Conservation (phyloP, 2,329 filamentous ascomycete genomes). For the Cercospora berteroae region DNA sequence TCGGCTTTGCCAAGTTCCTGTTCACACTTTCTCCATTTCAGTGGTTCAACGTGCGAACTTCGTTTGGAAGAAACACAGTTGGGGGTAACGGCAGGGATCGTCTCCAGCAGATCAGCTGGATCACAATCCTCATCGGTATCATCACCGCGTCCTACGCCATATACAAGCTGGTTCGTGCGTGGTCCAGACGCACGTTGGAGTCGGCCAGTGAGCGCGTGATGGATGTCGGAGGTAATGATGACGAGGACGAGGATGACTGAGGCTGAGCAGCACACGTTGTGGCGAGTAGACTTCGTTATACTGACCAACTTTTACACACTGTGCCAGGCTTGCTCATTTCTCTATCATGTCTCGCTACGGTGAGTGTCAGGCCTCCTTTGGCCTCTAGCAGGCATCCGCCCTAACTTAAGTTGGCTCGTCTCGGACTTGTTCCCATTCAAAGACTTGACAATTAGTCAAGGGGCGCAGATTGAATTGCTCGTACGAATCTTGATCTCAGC, state of each 20-base stretch:
- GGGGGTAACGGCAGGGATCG: slow-evolving; percentile 70
- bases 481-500: slow-evolving; percentile 22
- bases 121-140: slow-evolving; percentile 76
- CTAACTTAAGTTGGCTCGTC: slow-evolving; percentile 96
- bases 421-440: slow-evolving; percentile 49
- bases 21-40: slow-evolving; percentile 72
- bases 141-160: slow-evolving; percentile 78
- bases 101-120: slow-evolving; percentile 73
- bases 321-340: neutral
- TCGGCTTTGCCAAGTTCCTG: slow-evolving; percentile 81
- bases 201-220: slow-evolving; percentile 75
- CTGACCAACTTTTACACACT: neutral
- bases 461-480: slow-evolving; percentile 71
- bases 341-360: neutral
- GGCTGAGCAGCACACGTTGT: slow-evolving; percentile 9
- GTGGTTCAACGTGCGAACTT: slow-evolving; percentile 66
- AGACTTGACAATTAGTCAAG: slow-evolving; percentile 95
- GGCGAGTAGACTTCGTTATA: slow-evolving; percentile 1
- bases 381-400: slow-evolving; percentile 50
- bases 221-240: slow-evolving; percentile 70
- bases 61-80: slow-evolving; percentile 41
- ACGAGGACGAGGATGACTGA: slow-evolving; percentile 51
- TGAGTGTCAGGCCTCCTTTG: slow-evolving; percentile 1
- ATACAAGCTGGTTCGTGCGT: slow-evolving; percentile 75
- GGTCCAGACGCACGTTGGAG: slow-evolving; percentile 71